These are phyloP conservation scores for Xerocomellus amylosporus DNA, from an alignment of 768 basidiomycete species.

Conservation along the genomic window DNA sequence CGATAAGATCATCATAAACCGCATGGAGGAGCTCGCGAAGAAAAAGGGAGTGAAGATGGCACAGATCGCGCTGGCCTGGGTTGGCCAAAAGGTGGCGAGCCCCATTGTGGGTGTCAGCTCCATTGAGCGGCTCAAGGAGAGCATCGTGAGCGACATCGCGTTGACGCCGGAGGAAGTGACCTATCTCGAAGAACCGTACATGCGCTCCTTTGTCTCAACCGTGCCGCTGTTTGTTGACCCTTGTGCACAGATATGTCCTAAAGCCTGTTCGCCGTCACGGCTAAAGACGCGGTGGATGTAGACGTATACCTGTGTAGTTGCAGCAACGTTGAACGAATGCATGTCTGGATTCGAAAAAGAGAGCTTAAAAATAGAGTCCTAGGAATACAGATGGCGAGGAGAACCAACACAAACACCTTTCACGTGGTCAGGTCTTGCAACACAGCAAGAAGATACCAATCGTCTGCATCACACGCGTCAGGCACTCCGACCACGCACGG, in stretches of 20 bases:
- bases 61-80: constrained; percentile 46
- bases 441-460: constrained; percentile 79
- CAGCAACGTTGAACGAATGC: neutral
- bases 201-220: neutral
- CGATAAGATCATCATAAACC: neutral
- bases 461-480: constrained; percentile 45
- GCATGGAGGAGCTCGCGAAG: constrained; percentile 43
- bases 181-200: constrained; percentile 33
- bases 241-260: constrained; percentile 15
- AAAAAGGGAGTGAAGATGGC: constrained; percentile 42
- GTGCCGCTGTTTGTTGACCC: neutral
- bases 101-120: constrained; percentile 42
- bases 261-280: constrained; percentile 18
- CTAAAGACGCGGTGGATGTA: neutral
- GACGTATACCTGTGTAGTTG: neutral
- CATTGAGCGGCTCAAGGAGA: constrained; percentile 29
- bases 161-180: constrained; percentile 30
- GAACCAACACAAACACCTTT: neutral
- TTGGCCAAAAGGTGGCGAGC: constrained; percentile 40
- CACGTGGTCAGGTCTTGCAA: constrained; percentile 68
- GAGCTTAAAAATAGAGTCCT: constrained; percentile 4
- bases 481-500: neutral
- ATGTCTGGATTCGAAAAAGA: neutral
- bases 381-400: constrained; percentile 12
- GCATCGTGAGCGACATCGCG: constrained; percentile 23